These are phyloP conservation scores for Wickerhamiella kurtzmanii DNA, from an alignment of 805 yeast genomes.

Conservation along the genomic window DNA sequence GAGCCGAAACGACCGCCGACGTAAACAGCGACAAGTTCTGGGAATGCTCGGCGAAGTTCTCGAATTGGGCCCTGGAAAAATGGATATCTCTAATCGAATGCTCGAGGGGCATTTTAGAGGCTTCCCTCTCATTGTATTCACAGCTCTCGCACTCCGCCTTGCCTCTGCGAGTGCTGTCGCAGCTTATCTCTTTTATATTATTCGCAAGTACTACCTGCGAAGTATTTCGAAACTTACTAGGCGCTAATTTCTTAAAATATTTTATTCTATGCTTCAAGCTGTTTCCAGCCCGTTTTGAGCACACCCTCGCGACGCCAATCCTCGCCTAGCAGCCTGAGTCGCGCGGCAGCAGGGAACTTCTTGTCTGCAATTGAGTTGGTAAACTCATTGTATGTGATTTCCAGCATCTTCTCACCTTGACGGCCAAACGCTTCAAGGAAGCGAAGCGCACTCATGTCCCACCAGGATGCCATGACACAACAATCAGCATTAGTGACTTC, in stretches of 20 bases:
- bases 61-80: constrained; percentile 10
- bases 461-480: constrained; percentile 66
- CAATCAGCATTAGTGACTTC: constrained; percentile 56
- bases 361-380: constrained; percentile 37
- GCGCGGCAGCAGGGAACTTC: constrained; percentile 62
- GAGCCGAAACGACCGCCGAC: constrained; percentile 3
- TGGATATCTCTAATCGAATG: constrained; percentile 18
- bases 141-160: constrained; percentile 2
- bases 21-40: constrained; percentile 2
- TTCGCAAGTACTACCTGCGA: constrained; percentile 37
- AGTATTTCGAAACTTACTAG: constrained; percentile 10
- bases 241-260: not conserved
- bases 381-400: constrained; percentile 37
- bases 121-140: constrained; percentile 16
- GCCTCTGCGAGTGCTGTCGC: not conserved
- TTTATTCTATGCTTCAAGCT: constrained; percentile 5
- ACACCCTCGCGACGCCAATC: constrained; percentile 47
- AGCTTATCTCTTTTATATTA: constrained; percentile 23
- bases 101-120: constrained; percentile 20
- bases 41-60: not conserved
- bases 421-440: constrained; percentile 45
- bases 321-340: constrained; percentile 65
- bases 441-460: constrained; percentile 66
- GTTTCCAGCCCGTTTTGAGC: constrained; percentile 24
- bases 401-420: constrained; percentile 56